Conservation (phyloP, 1,284 basidiomycete species). For the Fomes fomentarius region DNA sequence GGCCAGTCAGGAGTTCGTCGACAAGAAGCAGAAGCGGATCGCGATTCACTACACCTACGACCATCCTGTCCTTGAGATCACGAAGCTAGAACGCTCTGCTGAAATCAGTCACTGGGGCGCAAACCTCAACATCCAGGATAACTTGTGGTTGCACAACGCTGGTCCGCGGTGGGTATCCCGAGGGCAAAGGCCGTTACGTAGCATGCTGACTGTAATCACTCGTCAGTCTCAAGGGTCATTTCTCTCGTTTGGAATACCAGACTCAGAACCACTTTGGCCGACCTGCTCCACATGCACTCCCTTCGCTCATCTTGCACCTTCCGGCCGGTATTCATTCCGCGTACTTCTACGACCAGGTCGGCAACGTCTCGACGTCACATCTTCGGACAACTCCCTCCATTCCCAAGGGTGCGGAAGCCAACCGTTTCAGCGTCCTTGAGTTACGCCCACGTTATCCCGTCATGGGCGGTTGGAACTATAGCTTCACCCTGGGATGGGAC, state of each 20-base stretch:
- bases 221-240: constrained; percentile 89
- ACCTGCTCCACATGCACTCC: constrained; percentile 70
- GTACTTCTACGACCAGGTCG: constrained; percentile 91
- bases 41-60: constrained; percentile 83
- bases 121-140: constrained; percentile 93
- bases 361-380: constrained; percentile 95
- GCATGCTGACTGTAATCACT: not conserved
- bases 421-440: constrained; percentile 72
- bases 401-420: constrained; percentile 54
- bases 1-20: constrained; percentile 54
- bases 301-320: constrained; percentile 72
- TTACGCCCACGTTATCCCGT: constrained; percentile 91
- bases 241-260: constrained; percentile 91
- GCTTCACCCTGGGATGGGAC: constrained; percentile 94
- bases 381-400: constrained; percentile 72
- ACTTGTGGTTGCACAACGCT: constrained; percentile 82
- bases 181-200: too few relatives aligned
- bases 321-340: constrained; percentile 81
- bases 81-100: constrained; percentile 73
- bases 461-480: constrained; percentile 97
- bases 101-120: constrained; percentile 98
- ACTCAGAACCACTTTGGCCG: constrained; percentile 69
- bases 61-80: constrained; percentile 79
- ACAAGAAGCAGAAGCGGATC: constrained; percentile 65
- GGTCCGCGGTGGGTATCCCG: constrained; percentile 83